Conservation (phyloP, 2,329 filamentous ascomycete genomes). For the Nemania sp. region DNA sequence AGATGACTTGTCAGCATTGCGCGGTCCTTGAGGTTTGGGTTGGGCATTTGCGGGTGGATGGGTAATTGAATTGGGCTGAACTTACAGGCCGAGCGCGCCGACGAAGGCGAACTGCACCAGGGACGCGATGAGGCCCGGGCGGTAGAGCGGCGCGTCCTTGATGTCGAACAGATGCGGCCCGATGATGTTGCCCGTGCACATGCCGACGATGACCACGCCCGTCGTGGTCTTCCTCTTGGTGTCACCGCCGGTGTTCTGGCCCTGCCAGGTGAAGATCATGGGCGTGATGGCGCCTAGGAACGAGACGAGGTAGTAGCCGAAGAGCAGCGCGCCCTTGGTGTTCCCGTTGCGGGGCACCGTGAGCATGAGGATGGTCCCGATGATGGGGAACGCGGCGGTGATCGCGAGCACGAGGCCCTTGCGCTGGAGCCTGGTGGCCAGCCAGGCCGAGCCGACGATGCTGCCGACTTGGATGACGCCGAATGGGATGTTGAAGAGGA, state of each 20-base stretch:
- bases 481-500: slow-evolving; percentile 49
- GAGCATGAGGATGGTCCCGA: slow-evolving; percentile 53
- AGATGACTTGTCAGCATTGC: neutral
- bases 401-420: slow-evolving; percentile 51
- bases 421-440: slow-evolving; percentile 47
- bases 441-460: slow-evolving; percentile 45
- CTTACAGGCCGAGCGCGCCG: slow-evolving; percentile 49
- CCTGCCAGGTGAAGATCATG: slow-evolving; percentile 60
- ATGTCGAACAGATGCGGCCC: slow-evolving; percentile 66
- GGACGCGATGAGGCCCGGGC: slow-evolving; percentile 61
- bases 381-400: slow-evolving; percentile 44
- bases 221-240: slow-evolving; percentile 70
- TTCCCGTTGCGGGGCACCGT: slow-evolving; percentile 47
- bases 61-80: too few relatives aligned
- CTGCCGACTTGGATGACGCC: slow-evolving; percentile 44
- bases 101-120: slow-evolving; percentile 63
- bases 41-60: too few relatives aligned
- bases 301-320: slow-evolving; percentile 55
- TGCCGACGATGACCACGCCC: slow-evolving; percentile 63
- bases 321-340: slow-evolving; percentile 53
- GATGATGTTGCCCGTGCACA: slow-evolving; percentile 67
- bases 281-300: slow-evolving; percentile 51
- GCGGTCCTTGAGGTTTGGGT: slow-evolving; percentile 23
- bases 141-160: slow-evolving; percentile 61
- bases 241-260: slow-evolving; percentile 65